Evolutionary conservation across 2,329 filamentous ascomycete genomes (phyloP), one percentile per base, ranked within the genome.

Genomic region (Dactylellina parvicollis): DNA sequence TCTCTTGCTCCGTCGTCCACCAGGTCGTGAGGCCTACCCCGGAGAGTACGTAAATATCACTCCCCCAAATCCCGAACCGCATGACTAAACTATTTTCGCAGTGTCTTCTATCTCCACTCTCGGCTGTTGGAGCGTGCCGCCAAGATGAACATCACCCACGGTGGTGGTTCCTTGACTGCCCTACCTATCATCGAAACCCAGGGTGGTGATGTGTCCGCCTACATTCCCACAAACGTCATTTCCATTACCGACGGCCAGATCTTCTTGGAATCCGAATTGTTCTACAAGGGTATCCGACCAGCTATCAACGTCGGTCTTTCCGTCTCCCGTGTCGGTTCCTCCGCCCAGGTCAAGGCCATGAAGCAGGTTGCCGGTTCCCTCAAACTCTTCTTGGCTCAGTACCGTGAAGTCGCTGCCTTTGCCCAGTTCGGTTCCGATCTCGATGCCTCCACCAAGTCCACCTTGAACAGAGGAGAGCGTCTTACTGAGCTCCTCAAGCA

Each of bases 261-360:
- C 85, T 99, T 99, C 92, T 88, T 99, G 87, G 95, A 99, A 86
- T 85, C 94, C 79, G 95, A 99, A 85, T 88, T 98, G 78, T 99
- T 98, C 91, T 98, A 97, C 92, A 99, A 99, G 92, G 95, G 95
- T 96, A 86, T 99, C 85, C 94, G 95, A 82, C 95, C 95, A 80
- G 95, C 95, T 86, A 99, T 99, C 85, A 99, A 99, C 89, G 95
- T 99, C 91, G 95, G 95, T 95, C 92, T 99, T 80, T 99, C 95
- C 81, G 95, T 99, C 80, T 99, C 95, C 79, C 95, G 95, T 92
- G 95, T 99, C 90, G 95, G 95, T 83, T 99, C 95, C 81, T 92
- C 95, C 83, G 95, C 95, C 82, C 95, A 99, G 89, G 89, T 98
- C 84, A 99, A 98, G 92, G 93, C 95, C 86, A 99, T 99, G 95